Evolutionary conservation across 345 rosid genomes (phyloP), one percentile per base, ranked within the genome.

Genomic region (Salix purpurea): DNA sequence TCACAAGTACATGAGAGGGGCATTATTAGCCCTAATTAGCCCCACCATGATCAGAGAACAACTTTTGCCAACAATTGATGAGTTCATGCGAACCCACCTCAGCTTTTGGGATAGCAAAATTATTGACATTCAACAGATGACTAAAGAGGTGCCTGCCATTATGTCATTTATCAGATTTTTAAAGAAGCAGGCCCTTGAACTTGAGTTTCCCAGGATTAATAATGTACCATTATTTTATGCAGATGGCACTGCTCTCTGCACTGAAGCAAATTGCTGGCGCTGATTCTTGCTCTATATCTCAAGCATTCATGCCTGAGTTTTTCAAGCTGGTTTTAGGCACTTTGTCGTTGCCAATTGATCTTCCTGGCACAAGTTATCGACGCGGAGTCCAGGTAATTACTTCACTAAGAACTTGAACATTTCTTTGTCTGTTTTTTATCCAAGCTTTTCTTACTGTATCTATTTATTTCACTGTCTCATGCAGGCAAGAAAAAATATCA

Each of bases 291-390:
- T 62, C 84, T 58, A 54, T 84, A 1, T 74, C 76, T 48, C 76
- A 75, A 69, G 81, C 77, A 52, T 91, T 91, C 80, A 88, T 79
- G 84, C 82, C 74, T 42, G 97, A 85, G 78, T 92, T 91, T 74
- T 88, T 87, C 81, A 89, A 90, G 84, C 86, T 94, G 50, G 87
- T 87, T 21, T 46, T 87, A n/a, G 98, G 98, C 61, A 88, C 98
- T 16, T 39, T 94, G 39, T 92, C 98, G 5, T 79, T 94, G 76
- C 97, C 97, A 2, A 87, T 91, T 16, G 83, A 90, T 80, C 82
- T 92, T 32, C 97, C 97, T 1, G 95, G 97, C 69, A 90, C 97
- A 21, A 87, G 87, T 73, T 94, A 94, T 72, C 84, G 82, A 11
- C 85, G 84, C 1, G 97, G 97, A 19, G 71, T 89, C 72, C 92